Evolutionary conservation across 179 eudicot species (phyloP).

Genomic region (Corrigiola litoralis): DNA sequence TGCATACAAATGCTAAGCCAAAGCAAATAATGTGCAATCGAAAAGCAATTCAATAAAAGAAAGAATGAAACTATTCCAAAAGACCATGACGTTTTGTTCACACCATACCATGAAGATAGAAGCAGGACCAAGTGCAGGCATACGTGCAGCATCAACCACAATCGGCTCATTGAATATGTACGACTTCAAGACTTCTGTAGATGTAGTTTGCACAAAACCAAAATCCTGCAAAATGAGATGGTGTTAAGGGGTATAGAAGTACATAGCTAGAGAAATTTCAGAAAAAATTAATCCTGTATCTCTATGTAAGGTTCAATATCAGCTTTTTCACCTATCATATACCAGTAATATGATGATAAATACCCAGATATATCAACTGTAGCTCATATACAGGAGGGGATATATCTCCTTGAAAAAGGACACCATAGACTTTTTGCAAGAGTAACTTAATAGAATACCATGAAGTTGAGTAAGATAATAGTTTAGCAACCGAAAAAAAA

Average conservation of each 20-base stretch:
- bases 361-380: not conserved
- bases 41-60: not conserved
- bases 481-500: not conserved
- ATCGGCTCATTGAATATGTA: conserved; percentile 90
- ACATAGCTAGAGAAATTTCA: not conserved
- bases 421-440: not conserved
- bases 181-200: conserved; percentile 90
- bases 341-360: conserved; percentile 1
- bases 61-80: not conserved
- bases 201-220: conserved; percentile 95
- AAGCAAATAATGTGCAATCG: conserved; percentile 5
- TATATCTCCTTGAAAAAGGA: not conserved
- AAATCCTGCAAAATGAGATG: conserved; percentile 54
- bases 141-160: conserved; percentile 77
- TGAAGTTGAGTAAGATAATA: not conserved
- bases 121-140: conserved; percentile 83
- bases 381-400: no score
- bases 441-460: not conserved
- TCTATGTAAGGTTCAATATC: not conserved
- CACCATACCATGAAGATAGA: conserved; percentile 76
- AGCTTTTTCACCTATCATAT: not conserved
- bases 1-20: conserved; percentile 16
- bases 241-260: not conserved
- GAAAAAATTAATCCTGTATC: not conserved
- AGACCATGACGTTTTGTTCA: not conserved